Percentiles rank a stretch among this genome's conserved stretches.
Evolutionary conservation across 106 monocot species (phyloP).

Genomic region (Agapanthus africanus): DNA sequence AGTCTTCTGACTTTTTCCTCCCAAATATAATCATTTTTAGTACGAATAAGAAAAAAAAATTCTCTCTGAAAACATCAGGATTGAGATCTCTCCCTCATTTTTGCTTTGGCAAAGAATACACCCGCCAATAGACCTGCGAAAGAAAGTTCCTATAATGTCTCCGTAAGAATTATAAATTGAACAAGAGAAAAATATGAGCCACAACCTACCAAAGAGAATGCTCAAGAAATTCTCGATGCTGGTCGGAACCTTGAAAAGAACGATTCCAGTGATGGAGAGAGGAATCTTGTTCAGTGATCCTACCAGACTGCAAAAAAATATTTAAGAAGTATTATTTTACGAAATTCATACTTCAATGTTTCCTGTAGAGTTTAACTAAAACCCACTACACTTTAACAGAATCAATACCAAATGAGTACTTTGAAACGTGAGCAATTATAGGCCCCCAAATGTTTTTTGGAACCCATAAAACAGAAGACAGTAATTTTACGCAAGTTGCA

Average conservation of each 20-base stretch:
- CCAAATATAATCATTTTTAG: too few relatives aligned
- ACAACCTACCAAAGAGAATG: constrained; percentile 81
- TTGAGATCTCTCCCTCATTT: constrained; percentile 34
- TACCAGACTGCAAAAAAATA: constrained; percentile 34
- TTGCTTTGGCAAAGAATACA: constrained; percentile 84
- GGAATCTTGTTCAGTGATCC: constrained; percentile 80
- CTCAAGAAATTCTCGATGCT: constrained; percentile 67
- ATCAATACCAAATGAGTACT: too few relatives aligned
- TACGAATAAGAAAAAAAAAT: not conserved
- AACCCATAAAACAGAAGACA: not conserved
- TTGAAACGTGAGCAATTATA: not conserved
- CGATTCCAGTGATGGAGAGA: constrained; percentile 63
- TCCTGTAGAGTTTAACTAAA: too few relatives aligned
- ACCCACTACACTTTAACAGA: too few relatives aligned
- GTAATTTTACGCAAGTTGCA: too few relatives aligned
- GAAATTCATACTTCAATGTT: too few relatives aligned
- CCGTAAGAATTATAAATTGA: too few relatives aligned
- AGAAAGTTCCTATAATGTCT: too few relatives aligned
- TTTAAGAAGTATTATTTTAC: too few relatives aligned
- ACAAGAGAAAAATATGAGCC: not conserved
- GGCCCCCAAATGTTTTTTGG: not conserved
- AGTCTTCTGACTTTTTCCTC: too few relatives aligned
- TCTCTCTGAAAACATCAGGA: constrained; percentile 4
- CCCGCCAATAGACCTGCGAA: constrained; percentile 73
- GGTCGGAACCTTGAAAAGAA: constrained; percentile 80